Base-by-base conservation (phyloP, 805 yeast genomes). In the Wickerhamiella australiensis region DNA sequence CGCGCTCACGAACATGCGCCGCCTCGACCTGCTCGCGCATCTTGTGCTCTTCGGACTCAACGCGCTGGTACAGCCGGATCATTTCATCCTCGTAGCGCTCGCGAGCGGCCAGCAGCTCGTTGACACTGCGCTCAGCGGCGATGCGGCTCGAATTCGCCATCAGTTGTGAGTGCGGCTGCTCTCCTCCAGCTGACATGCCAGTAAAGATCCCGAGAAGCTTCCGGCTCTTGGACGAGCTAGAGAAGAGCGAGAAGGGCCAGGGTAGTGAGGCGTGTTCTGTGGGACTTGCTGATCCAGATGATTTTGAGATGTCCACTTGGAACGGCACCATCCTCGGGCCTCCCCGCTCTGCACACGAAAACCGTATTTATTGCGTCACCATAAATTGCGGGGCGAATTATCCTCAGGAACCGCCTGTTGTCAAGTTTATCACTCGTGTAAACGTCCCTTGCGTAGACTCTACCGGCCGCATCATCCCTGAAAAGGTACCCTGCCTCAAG, bases 251-350 rank as follows among this genome's bases (percentile, higher is more conserved):
- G 64, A 92, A 92, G 65, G 99, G 98, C 18, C 72, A 85, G 44
- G 96, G 97, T 18, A 92, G 96, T 22, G 97, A 92, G 65, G 84
- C 95, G 13, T 88, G 95, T 64, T 90, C 97, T 20, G 86, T 92
- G 61, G 99, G 99, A 0, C 74, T 92, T 43, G 79, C 85, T 21
- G 90, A 85, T 59, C 79, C 82, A 54, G 95, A 85, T 59, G 99
- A 92, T 64, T 85, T 88, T 57, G 71, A 87, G 47, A 85, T 92
- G 94, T 83, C 95, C 9, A 68, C 82, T 59, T 92, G 99, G 99
- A 92, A 88, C 67, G 98, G 96, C 11, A 92, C 99, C 29, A 90
- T 92, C 47, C 71, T 92, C 56, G 99, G 99, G 0, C 98, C 99
- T 3, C 98, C 98, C 31, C 94, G 84, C 61, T 77, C 79, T 46